Conservation (phyloP, 1,284 basidiomycete genomes). For the Malassezia cuniculi region DNA sequence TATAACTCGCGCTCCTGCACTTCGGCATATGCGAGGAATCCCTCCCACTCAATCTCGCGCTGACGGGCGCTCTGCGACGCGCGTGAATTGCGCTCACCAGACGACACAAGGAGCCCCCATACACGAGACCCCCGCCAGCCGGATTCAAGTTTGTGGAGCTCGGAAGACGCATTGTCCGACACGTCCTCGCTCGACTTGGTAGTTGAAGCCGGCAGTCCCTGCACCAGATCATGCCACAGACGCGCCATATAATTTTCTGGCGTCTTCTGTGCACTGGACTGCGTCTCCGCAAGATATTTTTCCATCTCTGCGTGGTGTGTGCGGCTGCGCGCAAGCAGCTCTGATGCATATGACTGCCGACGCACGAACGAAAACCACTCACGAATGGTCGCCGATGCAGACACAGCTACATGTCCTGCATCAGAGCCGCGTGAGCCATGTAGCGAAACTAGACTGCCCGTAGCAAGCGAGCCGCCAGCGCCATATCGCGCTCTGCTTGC, state of each 20-base stretch:
- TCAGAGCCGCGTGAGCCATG: background rate
- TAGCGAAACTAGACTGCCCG: conserved; percentile 21
- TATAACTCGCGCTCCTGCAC: conserved; percentile 42
- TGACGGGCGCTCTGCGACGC: conserved; percentile 31
- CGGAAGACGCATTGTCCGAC: no score
- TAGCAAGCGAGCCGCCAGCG: conserved; percentile 33
- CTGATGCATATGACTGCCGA: conserved; percentile 38
- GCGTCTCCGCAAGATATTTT: background rate
- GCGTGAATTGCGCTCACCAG: conserved; percentile 16
- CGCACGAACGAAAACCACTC: conserved; percentile 14
- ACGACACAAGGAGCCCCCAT: conserved; percentile 38
- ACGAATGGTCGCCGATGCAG: conserved; percentile 5
- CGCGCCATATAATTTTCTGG: no score
- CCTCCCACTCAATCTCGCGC: conserved; percentile 43
- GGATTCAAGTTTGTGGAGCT: conserved; percentile 31
- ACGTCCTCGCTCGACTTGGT: no score
- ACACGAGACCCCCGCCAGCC: conserved; percentile 43
- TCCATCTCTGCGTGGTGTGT: conserved; percentile 33
- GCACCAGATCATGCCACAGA: no score
- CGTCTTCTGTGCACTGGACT: no score
- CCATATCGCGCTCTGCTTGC: conserved; percentile 38
- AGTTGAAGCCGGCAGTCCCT: no score
- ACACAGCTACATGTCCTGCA: background rate
- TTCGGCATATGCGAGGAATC: conserved; percentile 42
- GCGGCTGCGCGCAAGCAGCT: conserved; percentile 38